Evolutionary conservation across 139 green algal species (phyloP), one percentile per base, ranked within the genome.

Genomic region (Chlorella sp.): DNA sequence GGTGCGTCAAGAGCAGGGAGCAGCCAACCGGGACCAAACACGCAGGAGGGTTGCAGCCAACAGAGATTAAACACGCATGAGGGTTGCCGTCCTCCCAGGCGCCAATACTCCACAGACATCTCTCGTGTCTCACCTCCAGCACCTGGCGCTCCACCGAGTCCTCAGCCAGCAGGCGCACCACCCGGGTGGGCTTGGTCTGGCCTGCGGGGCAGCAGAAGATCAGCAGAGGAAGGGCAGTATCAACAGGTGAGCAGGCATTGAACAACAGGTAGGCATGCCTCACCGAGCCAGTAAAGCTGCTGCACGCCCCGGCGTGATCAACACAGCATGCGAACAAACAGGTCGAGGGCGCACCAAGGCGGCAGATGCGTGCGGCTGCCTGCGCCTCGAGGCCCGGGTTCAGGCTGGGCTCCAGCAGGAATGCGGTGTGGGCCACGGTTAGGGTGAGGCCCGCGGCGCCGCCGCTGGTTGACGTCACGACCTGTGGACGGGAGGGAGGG

Each of bases 351-450:
- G 17, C 72, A 78, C 91, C 91, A 32, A 95, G 78, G 41, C 92
- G 87, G 77, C 90, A 88, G 70, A 95, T 91, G 73, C 92, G 89
- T 1, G 89, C 90, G 0, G 92, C 90, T 14, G 92, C 92, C 82
- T 95, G 92, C 1, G 87, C 80, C 81, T 94, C 88, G 16, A 90
- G 72, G 0, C 87, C 91, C 9, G 91, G 91, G 84, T 92, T 93
- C 2, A 94, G 32, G 16, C 58, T 69, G 6, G 92, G 89, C 81
- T 95, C 91, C 83, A 94, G 65, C 32, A 95, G 62, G 69, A 93
- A 91, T n/a, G 90, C 89, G 3, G 84, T 89, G 81, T 70, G 84
- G 54, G 92, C 92, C 2, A 83, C 84, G 38, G 86, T 94, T 30
- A 95, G 82, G 7, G 91, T 93, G 26, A 95, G 87, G 1, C 92